phyloP scores from a whole-genome alignment of 441 rosid genomes.

The Aleurites moluccanus region DNA sequence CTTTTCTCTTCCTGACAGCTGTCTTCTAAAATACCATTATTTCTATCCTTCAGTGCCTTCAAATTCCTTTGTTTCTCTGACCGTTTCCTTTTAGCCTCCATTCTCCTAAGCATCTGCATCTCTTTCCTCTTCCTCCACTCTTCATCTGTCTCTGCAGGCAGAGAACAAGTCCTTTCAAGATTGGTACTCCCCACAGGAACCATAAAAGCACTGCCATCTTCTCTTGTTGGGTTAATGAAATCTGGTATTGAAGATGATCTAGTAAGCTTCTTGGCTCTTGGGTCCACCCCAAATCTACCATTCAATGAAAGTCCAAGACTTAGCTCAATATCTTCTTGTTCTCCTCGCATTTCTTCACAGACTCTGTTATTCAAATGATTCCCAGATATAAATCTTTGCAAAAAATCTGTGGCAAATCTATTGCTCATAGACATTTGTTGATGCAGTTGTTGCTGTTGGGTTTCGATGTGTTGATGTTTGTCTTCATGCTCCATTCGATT shows the following conservation, averaged over 20 bases:
- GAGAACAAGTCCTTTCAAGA: slow-evolving; percentile 58
- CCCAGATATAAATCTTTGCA: slow-evolving; percentile 43
- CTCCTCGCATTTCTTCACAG: slow-evolving; percentile 23
- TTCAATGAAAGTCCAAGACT: slow-evolving; percentile 73
- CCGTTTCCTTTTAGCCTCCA: slow-evolving; percentile 86
- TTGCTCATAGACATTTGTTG: slow-evolving; percentile 17
- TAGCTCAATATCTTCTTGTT: slow-evolving; percentile 59
- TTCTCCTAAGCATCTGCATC: slow-evolving; percentile 67
- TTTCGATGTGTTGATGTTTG: slow-evolving; percentile 28
- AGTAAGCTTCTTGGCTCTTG: slow-evolving; percentile 45
- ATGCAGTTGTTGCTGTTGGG: slow-evolving; percentile 5
- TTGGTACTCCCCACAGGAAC: slow-evolving; percentile 22
- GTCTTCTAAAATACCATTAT: slow-evolving; percentile 30
- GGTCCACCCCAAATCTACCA: slow-evolving; percentile 88
- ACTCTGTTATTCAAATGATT: slow-evolving; percentile 27
- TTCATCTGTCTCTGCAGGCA: slow-evolving; percentile 68
- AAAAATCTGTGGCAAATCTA: slow-evolving; percentile 37
- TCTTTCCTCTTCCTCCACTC: slow-evolving; percentile 81
- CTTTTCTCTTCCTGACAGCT: slow-evolving; percentile 33
- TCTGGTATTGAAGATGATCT: slow-evolving; percentile 70
- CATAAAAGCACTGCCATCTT: slow-evolving; percentile 19
- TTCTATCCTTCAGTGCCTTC: slow-evolving; percentile 37
- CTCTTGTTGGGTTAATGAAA: slow-evolving; percentile 37
- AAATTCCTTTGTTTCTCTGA: slow-evolving; percentile 62
- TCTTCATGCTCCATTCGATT: slow-evolving; percentile 37